Base-by-base conservation (phyloP, 805 yeast species). In the Nakazawaea siamensis region DNA sequence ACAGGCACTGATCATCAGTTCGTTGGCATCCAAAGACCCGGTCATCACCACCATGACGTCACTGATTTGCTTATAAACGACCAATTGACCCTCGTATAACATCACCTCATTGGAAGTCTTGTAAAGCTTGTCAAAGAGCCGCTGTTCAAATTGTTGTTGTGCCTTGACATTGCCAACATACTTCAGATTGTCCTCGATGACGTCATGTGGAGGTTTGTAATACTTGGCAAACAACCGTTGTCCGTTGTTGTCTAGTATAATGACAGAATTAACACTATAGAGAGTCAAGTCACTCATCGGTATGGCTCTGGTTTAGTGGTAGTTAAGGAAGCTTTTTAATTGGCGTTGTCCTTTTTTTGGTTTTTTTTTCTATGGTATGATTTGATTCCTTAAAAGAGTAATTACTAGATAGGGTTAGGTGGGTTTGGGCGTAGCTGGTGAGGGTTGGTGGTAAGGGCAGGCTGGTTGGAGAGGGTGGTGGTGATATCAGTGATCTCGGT, bases 21-120 rank as follows among this genome's bases (percentile, higher is more conserved):
- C 98, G 57, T 87, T 92, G 60, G 90, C 97, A 42, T 80, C 79
- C 38, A 81, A 54, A 21, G 73, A 72, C 24, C 90, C 90, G 35
- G 86, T 72, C 31, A 88, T 53, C 46, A 80, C 76, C 37, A 92
- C 55, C 18, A 81, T 58, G 28, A 80, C 70, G 54, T 92, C 97
- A 35, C 84, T 69, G 40, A 73, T 64, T 57, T 87, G 94, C 57
- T 84, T 87, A 62, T 87, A 92, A n/a, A 86, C 80, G 26, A 88
- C 77, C 41, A 86, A 65, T 45, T 79, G 80, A 52, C 75, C 75
- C 49, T 87, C 95, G 51, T 76, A 80, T 29, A 92, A 65, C 42
- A 86, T 60, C 37, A 92, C 76, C 50, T 88, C 97, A 34, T 81
- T 73, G 51, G 81, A 76, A 43, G 78, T 77, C 50, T 86, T 84